Conservation (phyloP, 108 stramenopile genomes). For the Fragilaria crotonensis region DNA sequence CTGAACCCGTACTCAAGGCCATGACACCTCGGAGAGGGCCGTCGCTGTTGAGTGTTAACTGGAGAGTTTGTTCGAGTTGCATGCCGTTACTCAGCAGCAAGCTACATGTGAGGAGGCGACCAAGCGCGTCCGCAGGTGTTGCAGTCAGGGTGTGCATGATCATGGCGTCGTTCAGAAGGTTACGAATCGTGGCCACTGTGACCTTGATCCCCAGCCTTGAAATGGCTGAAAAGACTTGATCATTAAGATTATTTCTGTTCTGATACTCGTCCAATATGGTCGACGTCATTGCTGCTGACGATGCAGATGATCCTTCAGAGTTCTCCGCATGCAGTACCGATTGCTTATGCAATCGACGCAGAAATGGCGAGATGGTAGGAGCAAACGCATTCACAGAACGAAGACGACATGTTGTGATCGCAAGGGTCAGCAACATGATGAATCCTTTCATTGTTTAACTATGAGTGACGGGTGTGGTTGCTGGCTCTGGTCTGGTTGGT, state of each 20-base stretch:
- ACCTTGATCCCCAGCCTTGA: slow-evolving; percentile 78
- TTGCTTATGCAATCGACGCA: no score
- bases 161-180: slow-evolving; percentile 76
- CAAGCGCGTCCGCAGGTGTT: slow-evolving; percentile 62
- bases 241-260: slow-evolving; percentile 63
- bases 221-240: slow-evolving; percentile 81
- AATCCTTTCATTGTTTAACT: no score
- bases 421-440: no score
- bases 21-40: slow-evolving; percentile 73
- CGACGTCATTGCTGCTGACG: no score
- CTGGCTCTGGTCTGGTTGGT: no score
- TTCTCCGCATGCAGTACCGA: no score
- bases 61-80: slow-evolving; percentile 78
- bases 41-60: slow-evolving; percentile 67
- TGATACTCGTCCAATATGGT: slow-evolving; percentile 30
- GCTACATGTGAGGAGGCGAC: slow-evolving; percentile 55
- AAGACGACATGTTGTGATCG: no score
- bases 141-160: slow-evolving; percentile 71
- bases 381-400: no score
- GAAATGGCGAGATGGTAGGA: no score
- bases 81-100: slow-evolving; percentile 75
- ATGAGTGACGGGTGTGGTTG: no score
- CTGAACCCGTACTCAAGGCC: slow-evolving; percentile 58
- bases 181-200: slow-evolving; percentile 70
- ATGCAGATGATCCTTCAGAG: no score